Base-by-base conservation (phyloP, 805 yeast genomes). In the Saccharomycopsis sp. region DNA sequence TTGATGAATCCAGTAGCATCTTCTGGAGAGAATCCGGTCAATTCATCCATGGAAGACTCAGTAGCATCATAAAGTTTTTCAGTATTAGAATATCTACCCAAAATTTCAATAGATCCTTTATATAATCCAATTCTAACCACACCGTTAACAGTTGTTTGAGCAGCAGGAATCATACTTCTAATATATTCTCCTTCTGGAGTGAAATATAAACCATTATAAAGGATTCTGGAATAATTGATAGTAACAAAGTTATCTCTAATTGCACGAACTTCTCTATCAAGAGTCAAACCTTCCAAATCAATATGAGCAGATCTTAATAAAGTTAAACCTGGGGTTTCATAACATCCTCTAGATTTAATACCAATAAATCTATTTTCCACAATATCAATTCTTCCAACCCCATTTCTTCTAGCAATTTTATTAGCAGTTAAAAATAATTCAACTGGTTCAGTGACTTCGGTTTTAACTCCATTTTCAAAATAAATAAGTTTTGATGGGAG, bases 291-390 rank as follows among this genome's bases (percentile, higher is more conserved):
- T 70, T 92, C 98, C 55, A 92, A 70, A 63, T 92, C 98, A 61
- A 92, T 76, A 65, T 92, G 98, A 36, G 97, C 84, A 42, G 76
- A 64, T 76, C 98, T 86, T 66, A 92, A 79, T 48, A 92, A 62
- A 47, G 98, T 89, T 56, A 92, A 76, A 63, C 97, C 98, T 52
- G 98, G 98, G 49, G 97, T 94, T 69, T 92, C 98, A 70, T 92
- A 92, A 72, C 98, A 92, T 45, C 98, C 98, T 74, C 98, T 86
- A 49, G 97, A 88, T 67, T 92, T 92, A 64, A 92, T 82, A 63
- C 97, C 97, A 58, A 92, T 92, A 66, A 92, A 92, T 72, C 98
- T 87, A 74, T 92, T 86, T 70, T 92, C 98, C 51, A 92, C 98
- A 59, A 92, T 92, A 69, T 92, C 98, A 62, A 92, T 82, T 74